phyloP scores from a whole-genome alignment of 2,329 filamentous ascomycete species.

The Furcasterigmium sp. region DNA sequence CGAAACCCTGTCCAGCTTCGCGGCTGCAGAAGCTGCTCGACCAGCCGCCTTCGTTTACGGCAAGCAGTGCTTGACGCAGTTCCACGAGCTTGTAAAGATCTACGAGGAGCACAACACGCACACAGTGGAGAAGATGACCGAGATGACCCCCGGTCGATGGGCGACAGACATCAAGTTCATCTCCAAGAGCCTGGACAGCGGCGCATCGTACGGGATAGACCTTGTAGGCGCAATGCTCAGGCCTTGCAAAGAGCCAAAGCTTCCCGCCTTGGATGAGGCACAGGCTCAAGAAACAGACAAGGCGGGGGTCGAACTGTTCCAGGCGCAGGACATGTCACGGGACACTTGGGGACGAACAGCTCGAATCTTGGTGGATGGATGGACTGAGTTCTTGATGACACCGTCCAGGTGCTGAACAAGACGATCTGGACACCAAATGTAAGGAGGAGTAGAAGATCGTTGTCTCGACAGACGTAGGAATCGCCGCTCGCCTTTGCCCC shows the following conservation, averaged over 20 bases:
- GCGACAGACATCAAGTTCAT: conserved; percentile 24
- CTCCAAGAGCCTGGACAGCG: conserved; percentile 18
- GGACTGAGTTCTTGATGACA: conserved; percentile 13
- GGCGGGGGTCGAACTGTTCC: conserved; percentile 26
- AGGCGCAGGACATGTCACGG: conserved; percentile 13
- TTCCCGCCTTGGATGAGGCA: neutral
- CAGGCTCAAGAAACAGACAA: conserved; percentile 20
- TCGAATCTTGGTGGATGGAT: neutral
- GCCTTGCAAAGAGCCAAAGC: conserved; percentile 12
- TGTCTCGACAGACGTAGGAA: too few species aligned
- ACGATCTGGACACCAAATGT: too few species aligned
- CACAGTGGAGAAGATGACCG: neutral
- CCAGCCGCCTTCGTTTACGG: neutral
- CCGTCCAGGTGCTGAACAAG: conserved; percentile 13
- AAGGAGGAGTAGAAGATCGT: too few species aligned
- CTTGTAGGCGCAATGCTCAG: conserved; percentile 20
- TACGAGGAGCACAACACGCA: neutral
- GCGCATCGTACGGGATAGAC: conserved; percentile 16
- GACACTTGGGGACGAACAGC: conserved; percentile 23
- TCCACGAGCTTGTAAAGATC: neutral
- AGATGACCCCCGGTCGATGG: conserved; percentile 15
- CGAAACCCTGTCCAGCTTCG: too few species aligned
- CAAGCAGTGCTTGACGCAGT: neutral
- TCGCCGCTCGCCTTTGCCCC: neutral
- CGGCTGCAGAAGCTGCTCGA: too few species aligned